Conservation (phyloP, 495 filamentous ascomycete species). For the Glonium stellatum region DNA sequence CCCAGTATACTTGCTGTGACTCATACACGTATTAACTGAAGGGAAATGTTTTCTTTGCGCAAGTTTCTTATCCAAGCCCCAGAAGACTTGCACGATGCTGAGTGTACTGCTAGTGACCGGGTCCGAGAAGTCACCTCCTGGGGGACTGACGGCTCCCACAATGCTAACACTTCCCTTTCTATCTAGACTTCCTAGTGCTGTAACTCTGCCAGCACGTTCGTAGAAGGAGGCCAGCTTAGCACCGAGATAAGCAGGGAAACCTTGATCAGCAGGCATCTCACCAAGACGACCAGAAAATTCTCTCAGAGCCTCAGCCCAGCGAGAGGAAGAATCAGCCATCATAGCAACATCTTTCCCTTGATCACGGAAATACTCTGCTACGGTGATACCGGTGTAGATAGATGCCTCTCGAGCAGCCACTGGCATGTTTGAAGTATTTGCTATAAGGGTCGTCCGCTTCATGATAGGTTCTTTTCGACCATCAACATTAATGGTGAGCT, state of each 20-base stretch:
- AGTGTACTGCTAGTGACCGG: slow-evolving; percentile 92
- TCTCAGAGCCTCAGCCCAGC: slow-evolving; percentile 97
- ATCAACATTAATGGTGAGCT: slow-evolving; percentile 82
- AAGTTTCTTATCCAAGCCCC: slow-evolving; percentile 99
- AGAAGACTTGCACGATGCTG: slow-evolving; percentile 98
- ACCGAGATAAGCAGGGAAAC: slow-evolving; percentile 96
- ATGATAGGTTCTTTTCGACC: slow-evolving; percentile 98
- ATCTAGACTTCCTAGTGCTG: slow-evolving; percentile 78
- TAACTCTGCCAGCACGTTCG: slow-evolving; percentile 88
- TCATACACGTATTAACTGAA: slow-evolving; percentile 90
- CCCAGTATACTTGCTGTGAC: slow-evolving; percentile 93
- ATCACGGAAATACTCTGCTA: slow-evolving; percentile 97
- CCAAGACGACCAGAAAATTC: slow-evolving; percentile 98
- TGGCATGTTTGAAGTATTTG: slow-evolving; percentile 99
- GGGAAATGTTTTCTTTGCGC: slow-evolving; percentile 99
- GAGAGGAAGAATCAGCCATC: slow-evolving; percentile 99
- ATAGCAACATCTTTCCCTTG: slow-evolving; percentile 97
- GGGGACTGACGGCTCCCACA: slow-evolving; percentile 93
- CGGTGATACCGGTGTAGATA: slow-evolving; percentile 97
- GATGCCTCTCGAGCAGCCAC: slow-evolving; percentile 97
- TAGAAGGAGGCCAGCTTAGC: slow-evolving; percentile 98
- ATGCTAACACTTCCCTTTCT: slow-evolving; percentile 91
- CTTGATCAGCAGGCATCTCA: slow-evolving; percentile 99
- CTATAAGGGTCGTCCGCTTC: slow-evolving; percentile 98
- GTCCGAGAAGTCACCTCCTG: slow-evolving; percentile 98